phyloP scores from a whole-genome alignment of 23 red algal genomes.

The Cyanidiococcus yangmingshanensis region DNA sequence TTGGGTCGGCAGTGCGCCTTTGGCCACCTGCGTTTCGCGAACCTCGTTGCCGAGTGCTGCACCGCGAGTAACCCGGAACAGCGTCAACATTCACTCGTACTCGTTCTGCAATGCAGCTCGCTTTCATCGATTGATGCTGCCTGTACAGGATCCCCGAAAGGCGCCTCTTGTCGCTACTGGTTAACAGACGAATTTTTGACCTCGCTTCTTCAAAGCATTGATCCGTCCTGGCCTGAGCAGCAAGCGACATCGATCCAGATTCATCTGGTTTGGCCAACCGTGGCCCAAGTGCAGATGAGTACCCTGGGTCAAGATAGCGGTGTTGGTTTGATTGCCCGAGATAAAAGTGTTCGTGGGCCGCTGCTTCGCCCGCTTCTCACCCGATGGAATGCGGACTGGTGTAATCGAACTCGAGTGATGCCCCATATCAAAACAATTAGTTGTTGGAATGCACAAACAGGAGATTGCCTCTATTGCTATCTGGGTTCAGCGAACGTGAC shows the following conservation, averaged over 20 bases:
- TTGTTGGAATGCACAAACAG: neutral
- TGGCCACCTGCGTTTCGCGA: neutral
- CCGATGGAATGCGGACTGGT: constrained; percentile 21
- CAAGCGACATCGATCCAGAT: neutral
- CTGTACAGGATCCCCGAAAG: neutral
- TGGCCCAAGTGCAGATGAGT: neutral
- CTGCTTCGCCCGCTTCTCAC: neutral
- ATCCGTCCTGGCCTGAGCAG: neutral
- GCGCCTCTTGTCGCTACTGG: neutral
- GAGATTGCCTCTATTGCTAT: constrained; percentile 21
- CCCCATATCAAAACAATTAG: constrained; percentile 31
- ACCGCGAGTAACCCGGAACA: neutral
- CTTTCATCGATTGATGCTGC: constrained; percentile 16
- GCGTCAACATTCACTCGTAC: neutral
- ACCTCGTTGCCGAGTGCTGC: neutral
- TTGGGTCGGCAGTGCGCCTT: neutral
- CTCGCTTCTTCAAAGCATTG: neutral
- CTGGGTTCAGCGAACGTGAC: constrained; percentile 15
- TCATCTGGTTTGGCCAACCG: constrained; percentile 29
- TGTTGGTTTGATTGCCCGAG: neutral
- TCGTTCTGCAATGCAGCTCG: constrained; percentile 24
- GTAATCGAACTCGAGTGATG: neutral
- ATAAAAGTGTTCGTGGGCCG: neutral
- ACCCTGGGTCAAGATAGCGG: constrained; percentile 11
- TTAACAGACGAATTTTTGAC: neutral